Evolutionary conservation across 2,329 filamentous ascomycete genomes (phyloP).

Genomic region (Harringtonia aguacate): DNA sequence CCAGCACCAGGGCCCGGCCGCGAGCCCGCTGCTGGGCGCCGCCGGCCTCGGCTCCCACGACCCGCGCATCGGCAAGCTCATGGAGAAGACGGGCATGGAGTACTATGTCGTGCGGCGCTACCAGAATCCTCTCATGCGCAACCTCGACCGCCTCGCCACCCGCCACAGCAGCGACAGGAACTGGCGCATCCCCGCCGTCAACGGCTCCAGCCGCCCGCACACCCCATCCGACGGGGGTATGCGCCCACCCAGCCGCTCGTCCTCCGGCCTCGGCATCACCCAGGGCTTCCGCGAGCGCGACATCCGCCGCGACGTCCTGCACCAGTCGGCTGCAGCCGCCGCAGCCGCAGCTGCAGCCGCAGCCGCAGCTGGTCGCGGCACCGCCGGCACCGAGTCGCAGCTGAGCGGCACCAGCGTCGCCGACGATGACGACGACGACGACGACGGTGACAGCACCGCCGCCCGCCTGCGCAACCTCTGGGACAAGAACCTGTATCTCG

Average conservation of each 20-base stretch:
- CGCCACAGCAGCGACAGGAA: conserved; percentile 41
- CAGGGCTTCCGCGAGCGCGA: conserved; percentile 26
- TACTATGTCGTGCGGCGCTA: conserved; percentile 65
- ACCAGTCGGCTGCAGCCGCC: conserved; percentile 4
- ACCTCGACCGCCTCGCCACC: conserved; percentile 41
- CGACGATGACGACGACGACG: conserved; percentile 33
- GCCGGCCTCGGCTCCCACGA: conserved; percentile 49
- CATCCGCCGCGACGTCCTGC: conserved; percentile 8
- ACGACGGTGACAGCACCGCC: conserved; percentile 36
- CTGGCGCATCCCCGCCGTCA: conserved; percentile 32
- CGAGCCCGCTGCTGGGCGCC: conserved; percentile 37
- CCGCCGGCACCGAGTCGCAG: conserved; percentile 23
- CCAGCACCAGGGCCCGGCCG: conserved; percentile 17
- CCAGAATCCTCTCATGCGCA: conserved; percentile 58
- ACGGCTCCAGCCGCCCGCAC: conserved; percentile 15
- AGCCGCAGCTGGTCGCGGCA: neutral
- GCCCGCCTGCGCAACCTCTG: conserved; percentile 46
- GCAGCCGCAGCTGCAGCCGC: neutral
- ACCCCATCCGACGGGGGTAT: neutral
- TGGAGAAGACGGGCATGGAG: conserved; percentile 61
- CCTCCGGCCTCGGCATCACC: conserved; percentile 23
- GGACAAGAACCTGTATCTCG: conserved; percentile 50
- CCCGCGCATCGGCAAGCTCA: conserved; percentile 51
- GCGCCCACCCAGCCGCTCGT: neutral
- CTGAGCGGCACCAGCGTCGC: conserved; percentile 40